Percentiles rank a stretch among this genome's conserved stretches.
phyloP scores from a whole-genome alignment of 192 early-diverging fungal genomes.

The Backusella circina region DNA sequence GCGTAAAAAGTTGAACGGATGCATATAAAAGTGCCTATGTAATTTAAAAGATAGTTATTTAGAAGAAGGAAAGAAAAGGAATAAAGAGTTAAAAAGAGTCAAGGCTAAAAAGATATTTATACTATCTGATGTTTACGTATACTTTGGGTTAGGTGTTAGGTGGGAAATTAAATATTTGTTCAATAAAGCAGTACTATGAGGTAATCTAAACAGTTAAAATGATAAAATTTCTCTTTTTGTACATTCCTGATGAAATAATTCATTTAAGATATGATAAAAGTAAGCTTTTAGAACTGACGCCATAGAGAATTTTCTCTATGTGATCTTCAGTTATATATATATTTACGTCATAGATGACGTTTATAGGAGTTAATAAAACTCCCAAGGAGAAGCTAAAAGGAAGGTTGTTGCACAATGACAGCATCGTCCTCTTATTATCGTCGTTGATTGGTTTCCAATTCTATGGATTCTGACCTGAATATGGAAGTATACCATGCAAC shows the following conservation, averaged over 20 bases:
- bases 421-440: not conserved
- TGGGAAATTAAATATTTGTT: not conserved
- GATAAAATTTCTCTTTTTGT: not conserved
- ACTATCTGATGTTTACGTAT: not conserved
- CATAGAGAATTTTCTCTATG: not conserved
- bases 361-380: not conserved
- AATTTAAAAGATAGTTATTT: not conserved
- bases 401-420: constrained; percentile 9
- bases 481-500: constrained; percentile 5
- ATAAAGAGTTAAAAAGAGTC: not conserved
- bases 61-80: not conserved
- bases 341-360: not conserved
- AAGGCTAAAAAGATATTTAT: not conserved
- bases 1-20: not conserved
- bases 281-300: not conserved
- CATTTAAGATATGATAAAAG: not conserved
- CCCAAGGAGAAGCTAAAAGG: not conserved
- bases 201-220: not conserved
- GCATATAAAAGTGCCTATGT: not conserved
- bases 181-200: constrained; percentile 3
- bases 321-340: not conserved
- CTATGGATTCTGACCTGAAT: constrained; percentile 1
- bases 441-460: constrained; percentile 12
- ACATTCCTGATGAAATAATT: not conserved
- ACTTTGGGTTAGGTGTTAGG: not conserved